phyloP scores from a whole-genome alignment of 371 early-diverging fungal species.

The Apophysomyces trapeziformis region DNA sequence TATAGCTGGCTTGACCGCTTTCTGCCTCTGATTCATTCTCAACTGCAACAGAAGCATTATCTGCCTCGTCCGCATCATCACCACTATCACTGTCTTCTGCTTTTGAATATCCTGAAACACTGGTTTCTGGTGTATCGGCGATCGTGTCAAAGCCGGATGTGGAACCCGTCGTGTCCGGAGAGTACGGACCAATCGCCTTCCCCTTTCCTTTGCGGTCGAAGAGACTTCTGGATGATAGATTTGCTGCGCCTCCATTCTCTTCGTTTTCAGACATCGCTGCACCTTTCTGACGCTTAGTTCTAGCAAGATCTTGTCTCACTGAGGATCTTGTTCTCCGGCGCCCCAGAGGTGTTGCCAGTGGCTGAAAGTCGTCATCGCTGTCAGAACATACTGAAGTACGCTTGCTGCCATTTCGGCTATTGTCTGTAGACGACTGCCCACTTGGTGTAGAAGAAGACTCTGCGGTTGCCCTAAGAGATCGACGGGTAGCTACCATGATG shows the following conservation, averaged over 20 bases:
- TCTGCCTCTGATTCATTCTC: constrained; percentile 1
- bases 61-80: not conserved
- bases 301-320: not conserved
- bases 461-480: not conserved
- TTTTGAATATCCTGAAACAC: constrained; percentile 11
- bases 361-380: constrained; percentile 17
- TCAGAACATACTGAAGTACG: not conserved
- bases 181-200: not conserved
- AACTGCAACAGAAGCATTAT: not conserved
- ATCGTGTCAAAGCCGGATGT: constrained; percentile 1
- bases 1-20: constrained; percentile 3
- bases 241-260: constrained; percentile 5
- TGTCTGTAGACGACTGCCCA: not conserved
- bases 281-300: not conserved
- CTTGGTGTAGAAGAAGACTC: not conserved
- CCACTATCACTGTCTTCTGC: not conserved
- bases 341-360: not conserved
- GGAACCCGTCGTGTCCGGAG: not conserved
- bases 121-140: constrained; percentile 15
- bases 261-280: not conserved
- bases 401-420: not conserved
- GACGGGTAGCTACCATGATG: constrained; percentile 15
- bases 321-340: not conserved
- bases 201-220: constrained; percentile 16
- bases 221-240: not conserved